Base-by-base conservation (phyloP, 164 flowering plant species). In the Magnolia sinica region DNA sequence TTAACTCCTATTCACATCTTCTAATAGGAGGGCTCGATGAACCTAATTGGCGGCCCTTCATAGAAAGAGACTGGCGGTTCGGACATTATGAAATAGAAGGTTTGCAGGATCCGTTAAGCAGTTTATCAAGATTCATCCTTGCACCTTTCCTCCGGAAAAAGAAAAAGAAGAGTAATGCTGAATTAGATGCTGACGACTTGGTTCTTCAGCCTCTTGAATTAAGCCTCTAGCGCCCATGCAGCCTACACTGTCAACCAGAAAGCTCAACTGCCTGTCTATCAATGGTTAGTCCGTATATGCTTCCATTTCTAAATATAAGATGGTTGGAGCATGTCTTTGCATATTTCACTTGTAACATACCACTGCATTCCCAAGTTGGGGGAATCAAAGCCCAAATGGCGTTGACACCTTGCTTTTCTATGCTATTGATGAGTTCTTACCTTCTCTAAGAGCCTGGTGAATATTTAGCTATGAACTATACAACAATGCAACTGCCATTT, bases 11-110 rank as follows among this genome's bases (percentile, higher is more conserved):
- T 20, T 31, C 50, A 31, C 50, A 23, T 70, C 50, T 45, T 59
- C 73, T 73, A 23, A 74, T 86, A 96, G 99, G 97, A 73, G 98
- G 99, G 69, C 98, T 96, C 76, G 98, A 96, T 84, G 82, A 85
- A 79, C 99, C 99, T 37, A 87, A 81, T 68, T 78, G 74, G 78
- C 87, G 93, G 27, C 89, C 90, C 70, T 92, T 79, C 74, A 68
- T 86, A 10, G 76, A 78, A 71, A 82, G 96, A 49, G 99, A 96
- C 78, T 96, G 99, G 98, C 87, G 97, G 52, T 96, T 96, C 82
- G 99, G 99, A 58, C 96, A 94, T 81, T 96, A 96, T 80, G 86
- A 94, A 82, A 87, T 94, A 93, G 99, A 96, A 77, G 91, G 95
- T 50, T 83, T 93, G 50, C 98, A 96, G 80, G 99, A 96, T 77